phyloP scores from a whole-genome alignment of 805 yeast species.

The Barnettozyma salicaria region DNA sequence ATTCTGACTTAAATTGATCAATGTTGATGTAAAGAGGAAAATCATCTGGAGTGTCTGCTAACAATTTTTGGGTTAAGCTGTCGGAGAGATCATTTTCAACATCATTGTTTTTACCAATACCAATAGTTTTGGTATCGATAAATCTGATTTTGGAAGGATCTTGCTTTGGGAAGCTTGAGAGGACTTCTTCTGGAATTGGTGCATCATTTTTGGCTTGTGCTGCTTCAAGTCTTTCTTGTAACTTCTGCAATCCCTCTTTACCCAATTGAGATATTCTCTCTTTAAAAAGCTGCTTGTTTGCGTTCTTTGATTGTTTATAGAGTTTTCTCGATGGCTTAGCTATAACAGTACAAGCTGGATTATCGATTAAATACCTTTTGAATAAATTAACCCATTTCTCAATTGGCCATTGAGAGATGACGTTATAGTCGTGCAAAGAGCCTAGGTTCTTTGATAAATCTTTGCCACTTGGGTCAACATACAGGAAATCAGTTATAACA shows the following conservation, averaged over 20 bases:
- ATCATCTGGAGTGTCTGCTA: constrained; percentile 34
- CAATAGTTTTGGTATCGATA: constrained; percentile 60
- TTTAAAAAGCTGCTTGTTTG: constrained; percentile 42
- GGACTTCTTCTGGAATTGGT: constrained; percentile 67
- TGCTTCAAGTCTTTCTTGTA: constrained; percentile 44
- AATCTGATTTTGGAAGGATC: constrained; percentile 72
- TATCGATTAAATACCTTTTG: constrained; percentile 48
- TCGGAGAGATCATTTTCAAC: constrained; percentile 28
- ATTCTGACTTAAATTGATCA: constrained; percentile 76
- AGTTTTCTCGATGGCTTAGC: constrained; percentile 65
- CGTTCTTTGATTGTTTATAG: constrained; percentile 46
- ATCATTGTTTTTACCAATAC: constrained; percentile 44
- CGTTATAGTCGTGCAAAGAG: constrained; percentile 48
- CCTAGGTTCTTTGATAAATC: constrained; percentile 51
- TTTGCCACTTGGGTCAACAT: constrained; percentile 60
- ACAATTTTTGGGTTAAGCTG: constrained; percentile 24
- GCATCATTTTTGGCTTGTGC: constrained; percentile 67
- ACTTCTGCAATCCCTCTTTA: constrained; percentile 47
- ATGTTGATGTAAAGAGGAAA: constrained; percentile 70
- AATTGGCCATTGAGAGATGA: constrained; percentile 51
- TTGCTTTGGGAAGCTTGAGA: constrained; percentile 60
- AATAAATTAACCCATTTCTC: constrained; percentile 63
- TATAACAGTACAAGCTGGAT: constrained; percentile 57
- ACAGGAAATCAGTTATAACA: constrained; percentile 74
- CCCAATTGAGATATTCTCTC: constrained; percentile 51